phyloP scores from a whole-genome alignment of 805 yeast genomes.

The Hanseniaspora vineae region DNA sequence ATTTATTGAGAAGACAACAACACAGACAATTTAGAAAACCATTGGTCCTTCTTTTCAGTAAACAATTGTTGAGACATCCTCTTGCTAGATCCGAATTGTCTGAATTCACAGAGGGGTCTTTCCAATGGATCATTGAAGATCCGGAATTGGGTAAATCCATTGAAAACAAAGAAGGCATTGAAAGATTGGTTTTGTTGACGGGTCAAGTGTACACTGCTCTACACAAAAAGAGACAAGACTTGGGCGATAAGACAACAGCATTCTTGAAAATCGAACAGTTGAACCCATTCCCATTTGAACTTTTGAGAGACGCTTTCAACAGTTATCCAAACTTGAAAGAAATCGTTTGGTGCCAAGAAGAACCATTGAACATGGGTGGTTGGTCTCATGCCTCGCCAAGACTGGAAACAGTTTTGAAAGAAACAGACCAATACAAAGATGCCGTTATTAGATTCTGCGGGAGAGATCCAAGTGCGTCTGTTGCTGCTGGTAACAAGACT shows the following conservation, averaged over 20 bases:
- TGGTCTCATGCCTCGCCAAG: slow-evolving; percentile 78
- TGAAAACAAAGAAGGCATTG: slow-evolving; percentile 67
- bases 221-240: slow-evolving; percentile 71
- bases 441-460: slow-evolving; percentile 73
- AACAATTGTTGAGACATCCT: slow-evolving; percentile 92
- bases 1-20: slow-evolving; percentile 94
- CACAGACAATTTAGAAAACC: slow-evolving; percentile 98
- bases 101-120: slow-evolving; percentile 85
- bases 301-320: slow-evolving; percentile 71
- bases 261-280: slow-evolving; percentile 83
- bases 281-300: slow-evolving; percentile 98
- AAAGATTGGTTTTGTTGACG: slow-evolving; percentile 69
- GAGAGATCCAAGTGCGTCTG: slow-evolving; percentile 95
- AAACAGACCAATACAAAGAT: slow-evolving; percentile 57
- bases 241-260: slow-evolving; percentile 75
- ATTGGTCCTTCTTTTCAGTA: slow-evolving; percentile 76
- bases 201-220: slow-evolving; percentile 95
- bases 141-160: slow-evolving; percentile 69
- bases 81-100: slow-evolving; percentile 74
- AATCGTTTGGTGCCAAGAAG: slow-evolving; percentile 96
- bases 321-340: slow-evolving; percentile 75
- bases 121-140: slow-evolving; percentile 95
- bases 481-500: slow-evolving; percentile 93
- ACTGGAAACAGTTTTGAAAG: slow-evolving; percentile 58
- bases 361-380: slow-evolving; percentile 94